These are phyloP conservation scores for Pestalotiopsis sp. DNA, from an alignment of 2,329 filamentous ascomycete genomes.

Conservation along the genomic window DNA sequence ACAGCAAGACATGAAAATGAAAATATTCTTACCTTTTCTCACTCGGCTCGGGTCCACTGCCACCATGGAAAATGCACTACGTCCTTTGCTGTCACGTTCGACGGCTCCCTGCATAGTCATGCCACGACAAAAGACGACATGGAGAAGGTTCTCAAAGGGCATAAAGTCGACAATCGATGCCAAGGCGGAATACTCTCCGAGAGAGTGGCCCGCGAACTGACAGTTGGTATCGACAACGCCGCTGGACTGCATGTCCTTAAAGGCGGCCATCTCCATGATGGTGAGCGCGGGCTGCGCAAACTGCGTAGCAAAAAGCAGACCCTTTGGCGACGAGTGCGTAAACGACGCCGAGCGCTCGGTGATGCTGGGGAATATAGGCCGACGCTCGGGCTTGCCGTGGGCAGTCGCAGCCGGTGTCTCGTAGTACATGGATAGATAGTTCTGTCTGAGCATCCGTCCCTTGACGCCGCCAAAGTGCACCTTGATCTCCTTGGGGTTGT, in stretches of 20 bases:
- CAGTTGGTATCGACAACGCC: slow-evolving; percentile 28
- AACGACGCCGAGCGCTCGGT: slow-evolving; percentile 27
- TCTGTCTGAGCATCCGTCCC: slow-evolving; percentile 34
- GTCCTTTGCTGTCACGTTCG: slow-evolving; percentile 28
- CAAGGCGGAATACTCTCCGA: slow-evolving; percentile 35
- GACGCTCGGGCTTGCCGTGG: slow-evolving; percentile 19
- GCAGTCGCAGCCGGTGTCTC: slow-evolving; percentile 21
- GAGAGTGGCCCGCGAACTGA: slow-evolving; percentile 34
- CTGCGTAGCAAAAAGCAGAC: slow-evolving; percentile 36
- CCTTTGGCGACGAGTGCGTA: slow-evolving; percentile 28
- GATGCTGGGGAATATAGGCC: slow-evolving; percentile 25
- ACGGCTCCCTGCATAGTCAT: slow-evolving; percentile 36
- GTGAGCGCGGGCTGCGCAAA: slow-evolving; percentile 37
- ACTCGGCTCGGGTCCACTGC: slow-evolving; percentile 32
- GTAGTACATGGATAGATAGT: slow-evolving; percentile 33
- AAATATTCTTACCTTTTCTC: slow-evolving; percentile 12
- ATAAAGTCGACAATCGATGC: slow-evolving; percentile 29
- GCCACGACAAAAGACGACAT: slow-evolving; percentile 34
- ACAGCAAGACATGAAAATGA: neutral
- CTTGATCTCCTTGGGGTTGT: slow-evolving; percentile 39
- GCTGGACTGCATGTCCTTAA: slow-evolving; percentile 29
- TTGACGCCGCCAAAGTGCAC: slow-evolving; percentile 39
- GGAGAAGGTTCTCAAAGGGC: slow-evolving; percentile 29
- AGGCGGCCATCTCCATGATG: slow-evolving; percentile 31
- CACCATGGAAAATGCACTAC: slow-evolving; percentile 30